Evolutionary conservation across 352 stramenopile genomes (phyloP), one percentile per base, ranked within the genome.

Genomic region (Globisporangium nodosum): DNA sequence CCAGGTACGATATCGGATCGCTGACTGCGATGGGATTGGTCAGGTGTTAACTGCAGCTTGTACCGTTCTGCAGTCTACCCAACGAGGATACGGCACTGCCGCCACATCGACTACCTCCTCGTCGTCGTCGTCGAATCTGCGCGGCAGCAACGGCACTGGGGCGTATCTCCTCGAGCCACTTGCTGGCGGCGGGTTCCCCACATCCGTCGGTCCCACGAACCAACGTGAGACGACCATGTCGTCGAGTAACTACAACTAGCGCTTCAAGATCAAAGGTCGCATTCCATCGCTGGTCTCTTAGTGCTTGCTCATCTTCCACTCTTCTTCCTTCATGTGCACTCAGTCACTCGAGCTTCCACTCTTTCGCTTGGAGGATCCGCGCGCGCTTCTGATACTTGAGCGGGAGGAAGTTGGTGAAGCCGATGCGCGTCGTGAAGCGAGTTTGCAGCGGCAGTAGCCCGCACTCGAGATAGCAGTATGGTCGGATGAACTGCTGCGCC

Each of bases 391-490:
- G 50, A n/a, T 64, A 64, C 35, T 78, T 76, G 16, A 74, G 65
- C 39, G 78, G 75, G 49, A 89, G 65, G 30, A 81, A 71, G 37
- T 70, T 85, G 43, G 61, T 59, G 54, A 90, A 90, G 0, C 80
- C 70, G 1, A 66, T 59, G 33, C 73, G 76, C 31, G 75, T 81
- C 30, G 69, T 75, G 58, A 89, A 69, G 49, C 71, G 69, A 27
- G 67, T 70, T 55, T 74, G 66, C 20, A 75, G 76, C 3, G 79
- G 52, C n/a, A 80, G 48, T 4, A 87, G 54, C 1, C 79, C 79
- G 50, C 80, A 83, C 21, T 83, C 69, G 30, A 84, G 75, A 55
- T 89, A 87, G n/a, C 81, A 58, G 3, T 73, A 68, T 9, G 76
- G 77, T 5, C 62, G 64, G 18, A 89, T 66, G 58, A 81, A 87